Conservation (phyloP, 2,329 filamentous ascomycete genomes). For the Alternaria brassicicola region DNA sequence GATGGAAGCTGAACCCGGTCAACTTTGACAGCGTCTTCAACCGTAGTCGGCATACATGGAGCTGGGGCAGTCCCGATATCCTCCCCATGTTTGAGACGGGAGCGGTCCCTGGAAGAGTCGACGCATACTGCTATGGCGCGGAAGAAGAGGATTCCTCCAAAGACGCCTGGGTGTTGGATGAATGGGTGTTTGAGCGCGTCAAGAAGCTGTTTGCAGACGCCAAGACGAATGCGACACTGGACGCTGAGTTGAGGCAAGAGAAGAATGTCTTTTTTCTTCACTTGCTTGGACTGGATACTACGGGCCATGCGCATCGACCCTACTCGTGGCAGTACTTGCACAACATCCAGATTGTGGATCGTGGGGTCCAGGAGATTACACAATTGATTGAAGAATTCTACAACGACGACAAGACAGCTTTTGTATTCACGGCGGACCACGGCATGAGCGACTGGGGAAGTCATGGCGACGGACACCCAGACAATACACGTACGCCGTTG, state of each 20-base stretch:
- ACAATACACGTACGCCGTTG: conserved; percentile 93
- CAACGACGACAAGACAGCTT: conserved; percentile 80
- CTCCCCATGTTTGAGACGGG: conserved; percentile 95
- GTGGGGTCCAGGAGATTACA: conserved; percentile 84
- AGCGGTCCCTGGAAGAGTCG: conserved; percentile 84
- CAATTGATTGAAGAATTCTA: conserved; percentile 87
- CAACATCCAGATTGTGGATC: conserved; percentile 93
- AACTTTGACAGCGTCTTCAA: conserved; percentile 99
- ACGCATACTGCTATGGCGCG: conserved; percentile 81
- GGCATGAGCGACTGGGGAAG: conserved; percentile 99
- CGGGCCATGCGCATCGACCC: conserved; percentile 82
- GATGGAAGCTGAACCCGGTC: conserved; percentile 98
- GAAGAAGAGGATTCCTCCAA: conserved; percentile 91
- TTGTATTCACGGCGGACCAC: conserved; percentile 96
- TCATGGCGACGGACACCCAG: conserved; percentile 94
- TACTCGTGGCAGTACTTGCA: conserved; percentile 95
- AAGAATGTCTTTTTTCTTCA: conserved; percentile 96
- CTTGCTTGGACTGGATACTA: conserved; percentile 88
- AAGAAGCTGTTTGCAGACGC: conserved; percentile 85
- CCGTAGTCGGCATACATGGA: conserved; percentile 94
- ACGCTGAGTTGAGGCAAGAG: conserved; percentile 75
- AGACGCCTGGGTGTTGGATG: conserved; percentile 80
- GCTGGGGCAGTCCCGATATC: conserved; percentile 98
- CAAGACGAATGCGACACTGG: conserved; percentile 75
- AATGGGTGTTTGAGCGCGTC: conserved; percentile 95